These are phyloP conservation scores for Omphalotus olearius DNA, from an alignment of 1,284 basidiomycete genomes.

Conservation along the genomic window DNA sequence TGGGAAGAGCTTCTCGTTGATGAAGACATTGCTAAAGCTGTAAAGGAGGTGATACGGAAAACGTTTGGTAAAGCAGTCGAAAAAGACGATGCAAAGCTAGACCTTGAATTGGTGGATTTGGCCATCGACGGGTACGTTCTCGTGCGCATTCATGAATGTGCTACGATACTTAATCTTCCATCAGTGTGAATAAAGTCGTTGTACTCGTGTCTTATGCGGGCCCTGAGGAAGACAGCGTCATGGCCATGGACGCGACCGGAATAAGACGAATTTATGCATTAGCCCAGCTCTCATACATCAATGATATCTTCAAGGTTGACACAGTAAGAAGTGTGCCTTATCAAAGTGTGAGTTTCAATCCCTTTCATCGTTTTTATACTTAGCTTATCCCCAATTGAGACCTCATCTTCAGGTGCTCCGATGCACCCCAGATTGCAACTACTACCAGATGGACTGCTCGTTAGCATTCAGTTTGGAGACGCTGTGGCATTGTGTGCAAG, in stretches of 20 bases:
- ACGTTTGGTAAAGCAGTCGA: constrained; percentile 33
- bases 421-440: constrained; percentile 66
- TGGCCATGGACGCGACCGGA: constrained; percentile 37
- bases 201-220: constrained; percentile 68
- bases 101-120: constrained; percentile 67
- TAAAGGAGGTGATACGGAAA: constrained; percentile 39
- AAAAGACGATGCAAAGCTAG: constrained; percentile 43
- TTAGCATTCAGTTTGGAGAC: constrained; percentile 71
- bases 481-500: constrained; percentile 68
- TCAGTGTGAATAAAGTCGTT: constrained; percentile 48
- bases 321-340: constrained; percentile 62
- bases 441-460: constrained; percentile 49
- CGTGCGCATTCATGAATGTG: constrained; percentile 5
- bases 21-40: constrained; percentile 42
- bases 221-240: constrained; percentile 39
- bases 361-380: neutral
- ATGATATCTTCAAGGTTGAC: constrained; percentile 40
- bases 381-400: constrained; percentile 34
- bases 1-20: constrained; percentile 62
- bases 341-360: constrained; percentile 54
- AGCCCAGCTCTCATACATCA: constrained; percentile 40
- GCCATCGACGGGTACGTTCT: constrained; percentile 52
- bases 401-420: constrained; percentile 58
- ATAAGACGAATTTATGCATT: constrained; percentile 63
- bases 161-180: constrained; percentile 7